Evolutionary conservation across 768 basidiomycete genomes (phyloP), one percentile per base, ranked within the genome.

Genomic region (Thelephora ganbajun): DNA sequence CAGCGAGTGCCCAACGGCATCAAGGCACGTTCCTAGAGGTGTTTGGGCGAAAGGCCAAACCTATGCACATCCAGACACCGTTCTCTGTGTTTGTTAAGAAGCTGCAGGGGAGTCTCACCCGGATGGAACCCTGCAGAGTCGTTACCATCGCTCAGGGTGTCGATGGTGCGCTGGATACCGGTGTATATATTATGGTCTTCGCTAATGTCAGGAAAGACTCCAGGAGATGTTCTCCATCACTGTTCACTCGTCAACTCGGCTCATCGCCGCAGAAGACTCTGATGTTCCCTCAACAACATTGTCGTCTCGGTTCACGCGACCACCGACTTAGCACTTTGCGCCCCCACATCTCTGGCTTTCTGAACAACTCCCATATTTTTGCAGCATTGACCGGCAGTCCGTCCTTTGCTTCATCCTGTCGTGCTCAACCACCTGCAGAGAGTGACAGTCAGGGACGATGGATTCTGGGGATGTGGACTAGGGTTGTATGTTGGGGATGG

Each of bases 231-330:
- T 91, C 92, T 0, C 85, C 92, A 0, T 86, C 90, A 0, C 69
- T 94, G 51, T 74, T 98, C n/a, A 91, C 89, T 6, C 80, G 93
- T 20, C 92, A 94, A 56, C 67, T 99, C 82, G 89, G 19, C 68
- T 99, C 13, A 73, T 88, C n/a, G 90, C 92, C 1, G 82, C 82
- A 9, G 90, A 96, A 46, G 88, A 86, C 33, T 78, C 85, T 0
- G 91, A 92, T 54, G 76, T 94, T 18, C 94, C 96, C 67, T 88
- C 33, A 84, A 84, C 57, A 92, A 89, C 54, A 87, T 98, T 58
- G 88, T 91, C 35, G 88, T 98, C 18, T 97, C 93, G 6, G 97
- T 98, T 51, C 94, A 98, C 59, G 94, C 93, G 5, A 96, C 98
- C 52, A 94, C n/a, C 96, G 1, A 97, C 92, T 1, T 91, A 61